A percentile compares a stretch with the other conserved stretches of the same genome.
phyloP scores from a whole-genome alignment of 2,329 filamentous ascomycete genomes.

The Ramularia collo-cygni region DNA sequence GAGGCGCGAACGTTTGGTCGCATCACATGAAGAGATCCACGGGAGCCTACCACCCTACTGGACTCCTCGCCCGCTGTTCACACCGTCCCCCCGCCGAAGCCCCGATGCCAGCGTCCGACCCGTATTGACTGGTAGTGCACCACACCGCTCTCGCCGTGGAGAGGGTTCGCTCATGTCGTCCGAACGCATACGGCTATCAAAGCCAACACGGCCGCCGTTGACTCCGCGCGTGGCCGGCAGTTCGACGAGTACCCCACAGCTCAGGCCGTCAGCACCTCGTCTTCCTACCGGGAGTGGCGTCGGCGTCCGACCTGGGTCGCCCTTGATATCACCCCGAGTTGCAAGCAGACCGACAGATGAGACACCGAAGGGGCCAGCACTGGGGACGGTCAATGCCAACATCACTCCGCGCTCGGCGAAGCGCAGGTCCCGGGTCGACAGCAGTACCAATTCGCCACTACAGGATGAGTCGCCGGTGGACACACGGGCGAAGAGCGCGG shows the following conservation, averaged over 20 bases:
- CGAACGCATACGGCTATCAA: conserved; percentile 15
- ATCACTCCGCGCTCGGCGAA: conserved; percentile 73
- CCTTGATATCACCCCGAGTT: conserved; percentile 26
- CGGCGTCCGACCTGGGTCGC: conserved; percentile 27
- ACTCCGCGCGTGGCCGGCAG: conserved; percentile 49
- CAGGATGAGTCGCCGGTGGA: conserved; percentile 17
- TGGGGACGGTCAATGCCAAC: conserved; percentile 59
- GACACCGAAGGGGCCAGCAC: conserved; percentile 46
- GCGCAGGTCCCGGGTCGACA: conserved; percentile 65
- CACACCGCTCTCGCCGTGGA: not conserved
- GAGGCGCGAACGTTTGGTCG: too few relatives aligned
- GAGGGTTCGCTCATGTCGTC: conserved; percentile 11
- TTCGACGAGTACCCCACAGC: conserved; percentile 18
- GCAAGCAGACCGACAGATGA: conserved; percentile 21
- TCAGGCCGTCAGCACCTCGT: conserved; percentile 27
- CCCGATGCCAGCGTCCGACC: too few relatives aligned
- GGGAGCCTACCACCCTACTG: too few relatives aligned
- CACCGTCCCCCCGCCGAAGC: too few relatives aligned
- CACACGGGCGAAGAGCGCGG: conserved; percentile 4
- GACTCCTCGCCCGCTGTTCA: too few relatives aligned
- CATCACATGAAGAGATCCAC: too few relatives aligned
- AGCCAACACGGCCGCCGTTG: conserved; percentile 45
- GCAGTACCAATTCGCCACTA: conserved; percentile 50
- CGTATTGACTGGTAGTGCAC: not conserved
- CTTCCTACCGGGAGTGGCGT: conserved; percentile 18